phyloP scores from a whole-genome alignment of 2,329 filamentous ascomycete genomes.

The Beauveria scarabaeidicola region DNA sequence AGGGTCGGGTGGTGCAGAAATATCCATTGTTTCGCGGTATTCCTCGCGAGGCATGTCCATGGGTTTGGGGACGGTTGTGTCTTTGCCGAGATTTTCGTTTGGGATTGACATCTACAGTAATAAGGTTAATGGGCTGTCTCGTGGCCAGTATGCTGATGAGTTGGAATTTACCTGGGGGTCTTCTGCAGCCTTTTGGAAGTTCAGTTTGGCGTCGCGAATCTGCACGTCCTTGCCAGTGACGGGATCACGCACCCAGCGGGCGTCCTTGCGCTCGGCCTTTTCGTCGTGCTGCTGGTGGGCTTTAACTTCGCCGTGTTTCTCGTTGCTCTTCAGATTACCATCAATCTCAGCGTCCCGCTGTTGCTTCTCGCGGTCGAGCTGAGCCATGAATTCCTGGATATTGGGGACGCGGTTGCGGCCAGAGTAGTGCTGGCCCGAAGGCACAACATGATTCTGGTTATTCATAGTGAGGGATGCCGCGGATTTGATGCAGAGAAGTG shows the following conservation, averaged over 20 bases:
- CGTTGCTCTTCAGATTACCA: slow-evolving; percentile 35
- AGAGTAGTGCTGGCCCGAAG: slow-evolving; percentile 64
- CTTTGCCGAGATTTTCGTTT: slow-evolving; percentile 77
- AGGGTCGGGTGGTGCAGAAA: slow-evolving; percentile 85
- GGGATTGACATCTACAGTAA: slow-evolving; percentile 62
- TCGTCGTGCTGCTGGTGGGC: slow-evolving; percentile 33
- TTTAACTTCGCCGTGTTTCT: slow-evolving; percentile 27
- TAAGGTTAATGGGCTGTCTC: background rate
- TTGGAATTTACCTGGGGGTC: slow-evolving; percentile 53
- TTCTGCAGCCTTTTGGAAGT: slow-evolving; percentile 59
- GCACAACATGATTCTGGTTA: slow-evolving; percentile 31
- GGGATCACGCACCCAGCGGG: slow-evolving; percentile 75
- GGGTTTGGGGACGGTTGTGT: slow-evolving; percentile 64
- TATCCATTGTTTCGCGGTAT: slow-evolving; percentile 78
- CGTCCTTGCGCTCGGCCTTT: slow-evolving; percentile 33
- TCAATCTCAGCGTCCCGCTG: slow-evolving; percentile 66
- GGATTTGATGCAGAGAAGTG: background rate
- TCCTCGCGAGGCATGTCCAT: slow-evolving; percentile 64
- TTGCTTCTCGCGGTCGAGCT: slow-evolving; percentile 71
- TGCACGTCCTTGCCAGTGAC: slow-evolving; percentile 78
- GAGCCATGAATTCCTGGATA: slow-evolving; percentile 72
- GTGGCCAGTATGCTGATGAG: too few relatives aligned
- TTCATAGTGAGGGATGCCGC: slow-evolving; percentile 23
- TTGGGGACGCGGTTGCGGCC: slow-evolving; percentile 79
- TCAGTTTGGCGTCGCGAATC: slow-evolving; percentile 71